phyloP scores from a whole-genome alignment of 768 basidiomycete species.

The Peribolospora baueri region DNA sequence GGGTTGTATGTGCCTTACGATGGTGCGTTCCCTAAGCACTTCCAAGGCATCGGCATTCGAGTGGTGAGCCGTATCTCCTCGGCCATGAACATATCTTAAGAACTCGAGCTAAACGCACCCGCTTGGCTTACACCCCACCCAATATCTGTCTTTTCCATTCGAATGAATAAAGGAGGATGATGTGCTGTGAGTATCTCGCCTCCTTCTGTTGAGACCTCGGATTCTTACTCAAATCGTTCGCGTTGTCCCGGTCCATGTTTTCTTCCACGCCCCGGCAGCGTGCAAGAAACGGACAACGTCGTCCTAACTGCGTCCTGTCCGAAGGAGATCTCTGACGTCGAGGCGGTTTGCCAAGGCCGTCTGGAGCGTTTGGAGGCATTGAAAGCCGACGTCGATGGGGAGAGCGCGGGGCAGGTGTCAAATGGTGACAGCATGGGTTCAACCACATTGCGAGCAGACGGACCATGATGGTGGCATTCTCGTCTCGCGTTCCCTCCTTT shows the following conservation, averaged over 20 bases:
- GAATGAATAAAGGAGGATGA: slow-evolving; percentile 31
- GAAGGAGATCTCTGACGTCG: slow-evolving; percentile 61
- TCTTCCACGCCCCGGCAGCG: neutral
- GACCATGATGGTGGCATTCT: no score
- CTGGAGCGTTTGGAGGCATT: slow-evolving; percentile 19
- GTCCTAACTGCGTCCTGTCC: slow-evolving; percentile 50
- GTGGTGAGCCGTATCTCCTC: slow-evolving; percentile 39
- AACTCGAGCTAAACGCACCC: no score
- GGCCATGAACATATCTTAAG: neutral
- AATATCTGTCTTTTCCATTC: neutral
- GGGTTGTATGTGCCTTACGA: slow-evolving; percentile 73
- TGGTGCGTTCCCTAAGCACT: slow-evolving; percentile 53
- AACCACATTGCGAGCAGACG: no score
- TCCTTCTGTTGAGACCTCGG: no score
- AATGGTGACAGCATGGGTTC: no score
- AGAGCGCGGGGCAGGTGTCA: no score
- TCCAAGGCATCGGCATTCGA: slow-evolving; percentile 74
- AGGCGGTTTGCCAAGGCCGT: slow-evolving; percentile 51
- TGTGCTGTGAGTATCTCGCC: slow-evolving; percentile 23
- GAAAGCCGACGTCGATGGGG: no score
- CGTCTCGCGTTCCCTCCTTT: no score
- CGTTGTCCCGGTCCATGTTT: no score
- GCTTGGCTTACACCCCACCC: neutral
- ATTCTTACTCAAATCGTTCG: neutral
- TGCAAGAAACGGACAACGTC: slow-evolving; percentile 25